Evolutionary conservation across 2,329 filamentous ascomycete species (phyloP), one percentile per base, ranked within the genome.

Genomic region (Curvularia spicifera): DNA sequence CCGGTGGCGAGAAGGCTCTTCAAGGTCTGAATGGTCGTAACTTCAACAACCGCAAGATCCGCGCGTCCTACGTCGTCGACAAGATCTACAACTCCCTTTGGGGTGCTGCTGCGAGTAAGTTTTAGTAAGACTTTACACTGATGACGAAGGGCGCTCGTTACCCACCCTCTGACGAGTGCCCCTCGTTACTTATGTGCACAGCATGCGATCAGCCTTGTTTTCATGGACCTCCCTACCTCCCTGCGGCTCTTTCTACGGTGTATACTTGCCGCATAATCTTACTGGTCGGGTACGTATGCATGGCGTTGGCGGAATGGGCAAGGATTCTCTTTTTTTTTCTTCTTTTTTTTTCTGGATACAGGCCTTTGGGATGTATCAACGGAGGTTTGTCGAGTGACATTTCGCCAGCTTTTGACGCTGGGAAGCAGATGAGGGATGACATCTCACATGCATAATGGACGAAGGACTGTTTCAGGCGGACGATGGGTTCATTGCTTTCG

Each of bases 21-120:
- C 96, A 96, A 78, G 95, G 95, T 74, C 87, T 99, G 63, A 98
- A 99, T 79, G 95, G 95, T 74, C 89, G 95, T 76, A 97, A 91
- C 79, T 99, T 99, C 79, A 95, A 92, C 75, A 91, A 91, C 72
- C 87, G 89, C 73, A 92, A 91, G 83, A 96, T 99, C 78, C 94
- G 91, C 76, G 95, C 94, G 71, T 90, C 93, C 66, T 95, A 93
- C 78, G 92, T 99, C 81, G 94, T 98, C 78, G 95, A 99, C 80
- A 94, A 94, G 74, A 92, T 99, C 81, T 99, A 98, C 87, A 95
- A 91, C 87, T 96, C 91, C 85, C 87, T 96, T 80, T 97, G 67
- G 66, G 68, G 65, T 53, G 65, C 67, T 54, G 71, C 72, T 46
- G 71, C 73, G 15, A 67, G 63, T 63, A 72, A 59, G 48, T 68